Conservation (phyloP, 2,329 filamentous ascomycete genomes). For the Ceratocystis diversiconidia region DNA sequence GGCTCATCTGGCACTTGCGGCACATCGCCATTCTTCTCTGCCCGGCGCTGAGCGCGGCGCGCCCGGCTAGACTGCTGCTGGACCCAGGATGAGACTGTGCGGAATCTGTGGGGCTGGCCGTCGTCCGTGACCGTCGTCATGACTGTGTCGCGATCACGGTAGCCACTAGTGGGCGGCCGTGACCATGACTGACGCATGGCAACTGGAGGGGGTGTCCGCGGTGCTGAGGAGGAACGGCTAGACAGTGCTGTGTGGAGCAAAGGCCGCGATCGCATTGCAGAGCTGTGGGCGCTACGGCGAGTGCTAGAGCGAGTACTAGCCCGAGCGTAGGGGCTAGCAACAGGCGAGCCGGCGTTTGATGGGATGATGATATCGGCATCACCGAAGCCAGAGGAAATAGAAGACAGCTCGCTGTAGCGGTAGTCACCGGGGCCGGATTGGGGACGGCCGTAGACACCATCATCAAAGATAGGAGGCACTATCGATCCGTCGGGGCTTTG, state of each 20-base stretch:
- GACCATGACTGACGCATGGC: constrained; percentile 14
- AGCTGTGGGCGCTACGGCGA: not conserved
- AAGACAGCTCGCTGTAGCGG: constrained; percentile 33
- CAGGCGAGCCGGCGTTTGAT: constrained; percentile 21
- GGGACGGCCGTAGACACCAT: not conserved
- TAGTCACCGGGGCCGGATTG: constrained; percentile 8
- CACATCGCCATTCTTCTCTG: constrained; percentile 21
- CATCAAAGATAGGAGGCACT: not conserved
- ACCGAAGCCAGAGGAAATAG: constrained; percentile 50
- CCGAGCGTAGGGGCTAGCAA: constrained; percentile 18
- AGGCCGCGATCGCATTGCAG: constrained; percentile 1
- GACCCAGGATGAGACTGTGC: constrained; percentile 49
- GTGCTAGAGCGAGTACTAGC: constrained; percentile 14
- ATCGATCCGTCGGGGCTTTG: constrained; percentile 1
- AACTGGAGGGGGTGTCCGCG: constrained; percentile 6
- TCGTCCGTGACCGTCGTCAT: constrained; percentile 42
- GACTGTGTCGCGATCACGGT: constrained; percentile 33
- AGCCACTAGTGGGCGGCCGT: constrained; percentile 17
- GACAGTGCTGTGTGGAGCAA: not conserved
- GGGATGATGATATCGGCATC: constrained; percentile 44
- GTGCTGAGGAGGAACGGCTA: not conserved
- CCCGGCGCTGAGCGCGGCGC: constrained; percentile 32
- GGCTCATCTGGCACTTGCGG: constrained; percentile 34
- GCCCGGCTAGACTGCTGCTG: constrained; percentile 46
- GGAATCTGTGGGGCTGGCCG: constrained; percentile 37